Evolutionary conservation across 1,284 basidiomycete species (phyloP).

Genomic region (Moniliophthora roreri): DNA sequence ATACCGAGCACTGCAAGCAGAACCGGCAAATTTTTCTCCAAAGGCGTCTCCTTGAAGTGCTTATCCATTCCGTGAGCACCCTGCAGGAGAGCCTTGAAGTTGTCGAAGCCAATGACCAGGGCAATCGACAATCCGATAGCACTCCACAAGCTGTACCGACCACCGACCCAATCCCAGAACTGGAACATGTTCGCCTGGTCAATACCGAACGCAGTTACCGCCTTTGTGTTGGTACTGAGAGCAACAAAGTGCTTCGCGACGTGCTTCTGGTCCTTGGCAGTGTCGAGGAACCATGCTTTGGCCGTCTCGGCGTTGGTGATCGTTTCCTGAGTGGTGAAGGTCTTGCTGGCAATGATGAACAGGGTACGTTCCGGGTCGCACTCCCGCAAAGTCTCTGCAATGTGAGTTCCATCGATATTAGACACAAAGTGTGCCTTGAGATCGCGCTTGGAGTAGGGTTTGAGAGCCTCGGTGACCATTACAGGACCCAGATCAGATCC

Average conservation of each 20-base stretch:
- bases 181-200: slow-evolving; percentile 95
- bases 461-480: slow-evolving; percentile 98
- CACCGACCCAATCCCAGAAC: slow-evolving; percentile 99
- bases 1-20: slow-evolving; percentile 90
- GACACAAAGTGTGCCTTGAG: slow-evolving; percentile 90
- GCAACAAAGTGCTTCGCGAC: slow-evolving; percentile 99
- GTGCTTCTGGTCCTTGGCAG: slow-evolving; percentile 85
- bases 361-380: slow-evolving; percentile 94
- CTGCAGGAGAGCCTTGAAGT: slow-evolving; percentile 87
- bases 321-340: slow-evolving; percentile 99
- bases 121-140: slow-evolving; percentile 97
- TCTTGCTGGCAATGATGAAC: slow-evolving; percentile 98
- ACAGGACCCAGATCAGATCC: slow-evolving; percentile 97
- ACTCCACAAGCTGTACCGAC: slow-evolving; percentile 97
- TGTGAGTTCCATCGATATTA: slow-evolving; percentile 98
- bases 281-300: slow-evolving; percentile 89
- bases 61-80: slow-evolving; percentile 98
- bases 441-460: slow-evolving; percentile 89
- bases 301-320: slow-evolving; percentile 97
- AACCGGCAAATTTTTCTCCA: slow-evolving; percentile 93
- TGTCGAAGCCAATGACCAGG: slow-evolving; percentile 90
- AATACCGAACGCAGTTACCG: slow-evolving; percentile 96
- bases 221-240: slow-evolving; percentile 93
- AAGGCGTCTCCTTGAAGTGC: slow-evolving; percentile 88
- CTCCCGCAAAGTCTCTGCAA: slow-evolving; percentile 83